Evolutionary conservation across 495 filamentous ascomycete genomes (phyloP).

Genomic region (Tuber borchii): DNA sequence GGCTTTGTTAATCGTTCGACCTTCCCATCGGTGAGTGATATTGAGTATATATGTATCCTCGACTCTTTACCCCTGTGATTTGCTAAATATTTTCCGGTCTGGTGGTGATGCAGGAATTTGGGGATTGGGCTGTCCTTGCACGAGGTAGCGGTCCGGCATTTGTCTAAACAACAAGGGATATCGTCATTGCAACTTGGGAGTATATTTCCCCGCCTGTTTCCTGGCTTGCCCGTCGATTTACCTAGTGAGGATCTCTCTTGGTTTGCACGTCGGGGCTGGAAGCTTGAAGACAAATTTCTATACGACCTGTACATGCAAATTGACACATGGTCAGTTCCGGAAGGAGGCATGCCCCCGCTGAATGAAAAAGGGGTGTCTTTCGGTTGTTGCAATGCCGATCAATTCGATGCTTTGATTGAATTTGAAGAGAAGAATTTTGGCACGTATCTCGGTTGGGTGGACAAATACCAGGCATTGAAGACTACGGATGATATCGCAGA

Average conservation of each 20-base stretch:
- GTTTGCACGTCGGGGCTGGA: constrained; percentile 56
- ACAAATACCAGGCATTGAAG: constrained; percentile 40
- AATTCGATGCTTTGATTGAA: constrained; percentile 52
- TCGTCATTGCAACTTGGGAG: constrained; percentile 55
- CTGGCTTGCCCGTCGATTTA: constrained; percentile 49
- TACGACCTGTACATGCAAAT: constrained; percentile 55
- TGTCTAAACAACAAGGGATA: constrained; percentile 52
- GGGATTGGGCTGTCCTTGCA: constrained; percentile 56
- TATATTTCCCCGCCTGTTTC: constrained; percentile 57
- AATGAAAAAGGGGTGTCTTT: constrained; percentile 44
- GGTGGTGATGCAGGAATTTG: constrained; percentile 38
- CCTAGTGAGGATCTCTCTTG: constrained; percentile 49
- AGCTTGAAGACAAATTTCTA: constrained; percentile 49
- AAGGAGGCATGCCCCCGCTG: constrained; percentile 42
- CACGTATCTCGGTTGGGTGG: constrained; percentile 42
- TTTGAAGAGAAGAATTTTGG: constrained; percentile 49
- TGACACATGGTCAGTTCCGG: constrained; percentile 48
- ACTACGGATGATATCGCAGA: constrained; percentile 43
- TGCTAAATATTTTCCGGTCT: constrained; percentile 9
- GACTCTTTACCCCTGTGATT: constrained; percentile 4
- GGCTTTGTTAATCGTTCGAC: constrained; percentile 54
- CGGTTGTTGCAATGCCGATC: constrained; percentile 48
- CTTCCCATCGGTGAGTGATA: constrained; percentile 45
- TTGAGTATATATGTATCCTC: not conserved
- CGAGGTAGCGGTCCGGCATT: constrained; percentile 50